Conservation (phyloP, 2,329 filamentous ascomycete species). For the Allantophomopsis lycopodina region DNA sequence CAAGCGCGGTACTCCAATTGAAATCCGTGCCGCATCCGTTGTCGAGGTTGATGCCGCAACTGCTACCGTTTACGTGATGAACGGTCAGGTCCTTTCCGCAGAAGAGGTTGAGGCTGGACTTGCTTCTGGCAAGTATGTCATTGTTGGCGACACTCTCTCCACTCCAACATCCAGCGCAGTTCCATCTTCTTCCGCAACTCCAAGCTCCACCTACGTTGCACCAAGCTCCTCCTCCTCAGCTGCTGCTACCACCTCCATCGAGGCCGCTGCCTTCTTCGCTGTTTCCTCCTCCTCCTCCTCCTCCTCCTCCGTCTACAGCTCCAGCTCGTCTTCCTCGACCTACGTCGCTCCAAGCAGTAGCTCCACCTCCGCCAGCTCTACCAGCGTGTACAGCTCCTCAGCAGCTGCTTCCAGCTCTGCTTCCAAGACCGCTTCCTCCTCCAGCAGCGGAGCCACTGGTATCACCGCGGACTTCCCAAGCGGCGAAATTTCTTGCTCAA, state of each 20-base stretch:
- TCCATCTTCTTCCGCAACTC: slow-evolving; percentile 19
- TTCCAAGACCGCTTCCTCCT: slow-evolving; percentile 7
- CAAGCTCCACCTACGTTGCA: slow-evolving; percentile 15
- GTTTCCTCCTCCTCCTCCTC: slow-evolving; percentile 7
- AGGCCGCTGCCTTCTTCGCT: slow-evolving; percentile 7
- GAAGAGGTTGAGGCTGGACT: slow-evolving; percentile 60
- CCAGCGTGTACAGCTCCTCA: slow-evolving; percentile 8
- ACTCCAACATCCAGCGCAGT: slow-evolving; percentile 25
- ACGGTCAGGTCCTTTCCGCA: slow-evolving; percentile 35
- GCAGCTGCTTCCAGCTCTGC: slow-evolving; percentile 14
- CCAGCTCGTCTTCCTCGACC: slow-evolving; percentile 19
- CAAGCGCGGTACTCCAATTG: slow-evolving; percentile 34
- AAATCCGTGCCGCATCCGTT: slow-evolving; percentile 25
- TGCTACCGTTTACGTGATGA: slow-evolving; percentile 55
- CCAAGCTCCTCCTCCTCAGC: slow-evolving; percentile 16
- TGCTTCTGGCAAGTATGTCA: slow-evolving; percentile 53
- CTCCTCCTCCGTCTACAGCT: slow-evolving; percentile 8
- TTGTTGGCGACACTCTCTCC: slow-evolving; percentile 38
- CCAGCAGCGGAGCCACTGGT: slow-evolving; percentile 29
- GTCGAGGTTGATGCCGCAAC: slow-evolving; percentile 39
- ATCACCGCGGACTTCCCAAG: slow-evolving; percentile 60
- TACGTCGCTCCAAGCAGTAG: slow-evolving; percentile 22
- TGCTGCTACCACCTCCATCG: slow-evolving; percentile 15
- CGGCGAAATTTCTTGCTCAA: slow-evolving; percentile 53
- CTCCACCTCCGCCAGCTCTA: slow-evolving; percentile 20